A percentile compares a stretch with the other conserved stretches of the same genome.
phyloP scores from a whole-genome alignment of 768 basidiomycete species.

The Tulasnella sp. region DNA sequence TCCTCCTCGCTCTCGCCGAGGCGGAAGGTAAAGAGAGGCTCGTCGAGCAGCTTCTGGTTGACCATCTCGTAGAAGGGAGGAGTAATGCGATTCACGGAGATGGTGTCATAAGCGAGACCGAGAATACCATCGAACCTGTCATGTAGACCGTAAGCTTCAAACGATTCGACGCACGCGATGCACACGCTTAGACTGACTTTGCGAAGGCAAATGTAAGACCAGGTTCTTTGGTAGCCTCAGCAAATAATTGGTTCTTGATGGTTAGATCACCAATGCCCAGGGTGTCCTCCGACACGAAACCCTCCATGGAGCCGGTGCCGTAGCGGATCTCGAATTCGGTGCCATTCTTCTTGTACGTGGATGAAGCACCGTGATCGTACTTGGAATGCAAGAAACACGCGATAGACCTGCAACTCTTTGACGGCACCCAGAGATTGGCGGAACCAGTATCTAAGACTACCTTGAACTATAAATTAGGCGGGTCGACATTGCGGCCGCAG shows the following conservation, averaged over 20 bases:
- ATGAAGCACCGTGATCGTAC: slow-evolving; percentile 76
- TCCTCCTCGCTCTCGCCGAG: slow-evolving; percentile 81
- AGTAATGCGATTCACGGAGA: slow-evolving; percentile 85
- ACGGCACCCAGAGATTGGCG: slow-evolving; percentile 90
- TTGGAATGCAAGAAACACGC: slow-evolving; percentile 93
- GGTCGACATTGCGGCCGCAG: background rate
- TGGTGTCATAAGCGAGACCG: slow-evolving; percentile 92
- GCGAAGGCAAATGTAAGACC: slow-evolving; percentile 97
- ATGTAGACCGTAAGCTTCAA: slow-evolving; percentile 9
- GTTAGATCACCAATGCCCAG: slow-evolving; percentile 78
- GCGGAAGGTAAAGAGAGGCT: slow-evolving; percentile 94
- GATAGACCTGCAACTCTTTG: slow-evolving; percentile 73
- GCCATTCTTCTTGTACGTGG: slow-evolving; percentile 87
- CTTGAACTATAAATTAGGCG: slow-evolving; percentile 59
- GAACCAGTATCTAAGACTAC: slow-evolving; percentile 62
- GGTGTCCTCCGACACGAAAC: slow-evolving; percentile 82
- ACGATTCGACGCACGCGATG: background rate
- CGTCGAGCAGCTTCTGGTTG: slow-evolving; percentile 71
- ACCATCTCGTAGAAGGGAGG: slow-evolving; percentile 97
- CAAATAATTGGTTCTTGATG: slow-evolving; percentile 78
- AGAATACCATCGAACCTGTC: slow-evolving; percentile 90
- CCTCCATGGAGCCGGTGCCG: slow-evolving; percentile 95
- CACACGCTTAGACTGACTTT: slow-evolving; percentile 53
- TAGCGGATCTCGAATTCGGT: slow-evolving; percentile 86
- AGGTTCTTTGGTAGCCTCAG: slow-evolving; percentile 93